Conservation (phyloP, 2,329 filamentous ascomycete genomes). For the Ceratocystis lukuohia region DNA sequence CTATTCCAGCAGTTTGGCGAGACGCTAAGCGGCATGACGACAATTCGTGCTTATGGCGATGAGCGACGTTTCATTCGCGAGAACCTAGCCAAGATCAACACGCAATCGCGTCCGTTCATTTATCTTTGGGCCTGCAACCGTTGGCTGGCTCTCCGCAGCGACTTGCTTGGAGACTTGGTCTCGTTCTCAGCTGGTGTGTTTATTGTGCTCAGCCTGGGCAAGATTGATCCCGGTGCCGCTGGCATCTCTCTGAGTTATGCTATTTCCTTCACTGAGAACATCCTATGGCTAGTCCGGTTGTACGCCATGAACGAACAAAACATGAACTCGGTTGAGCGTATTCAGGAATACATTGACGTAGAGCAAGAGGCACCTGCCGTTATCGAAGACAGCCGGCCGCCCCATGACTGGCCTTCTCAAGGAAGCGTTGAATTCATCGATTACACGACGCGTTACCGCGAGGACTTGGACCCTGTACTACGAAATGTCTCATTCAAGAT, state of each 20-base stretch:
- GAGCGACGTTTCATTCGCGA: slow-evolving; percentile 87
- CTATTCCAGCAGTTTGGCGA: slow-evolving; percentile 97
- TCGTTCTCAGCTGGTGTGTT: slow-evolving; percentile 90
- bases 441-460: slow-evolving; percentile 80
- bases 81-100: slow-evolving; percentile 78
- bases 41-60: slow-evolving; percentile 91
- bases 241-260: slow-evolving; percentile 92
- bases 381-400: slow-evolving; percentile 64
- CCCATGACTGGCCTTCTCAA: slow-evolving; percentile 68
- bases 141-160: slow-evolving; percentile 88
- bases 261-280: slow-evolving; percentile 91
- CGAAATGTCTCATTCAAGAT: slow-evolving; percentile 78
- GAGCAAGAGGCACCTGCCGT: slow-evolving; percentile 79
- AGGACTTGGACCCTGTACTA: slow-evolving; percentile 76
- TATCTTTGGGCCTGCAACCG: slow-evolving; percentile 93
- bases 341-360: slow-evolving; percentile 93
- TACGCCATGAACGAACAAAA: slow-evolving; percentile 97
- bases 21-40: slow-evolving; percentile 86
- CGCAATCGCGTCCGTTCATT: slow-evolving; percentile 83
- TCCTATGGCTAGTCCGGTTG: slow-evolving; percentile 87
- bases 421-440: slow-evolving; percentile 77
- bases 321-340: slow-evolving; percentile 96
- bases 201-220: slow-evolving; percentile 69
- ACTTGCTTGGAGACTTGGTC: slow-evolving; percentile 79
- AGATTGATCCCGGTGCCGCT: slow-evolving; percentile 77